phyloP scores from a whole-genome alignment of 345 rosid genomes.

The Bretschneidera sinensis region DNA sequence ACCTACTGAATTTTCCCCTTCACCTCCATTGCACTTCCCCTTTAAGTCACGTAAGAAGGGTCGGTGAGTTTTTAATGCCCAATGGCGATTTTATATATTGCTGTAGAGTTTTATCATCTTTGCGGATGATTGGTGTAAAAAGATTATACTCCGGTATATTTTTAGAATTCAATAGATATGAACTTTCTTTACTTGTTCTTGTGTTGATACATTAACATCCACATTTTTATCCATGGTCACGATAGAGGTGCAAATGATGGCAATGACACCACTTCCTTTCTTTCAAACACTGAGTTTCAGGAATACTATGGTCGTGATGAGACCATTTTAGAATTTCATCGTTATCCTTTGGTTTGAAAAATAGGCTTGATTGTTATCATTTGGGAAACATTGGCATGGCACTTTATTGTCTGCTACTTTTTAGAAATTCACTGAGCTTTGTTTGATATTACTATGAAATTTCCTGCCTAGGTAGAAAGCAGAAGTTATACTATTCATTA shows the following conservation, averaged over 20 bases:
- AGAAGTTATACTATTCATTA: too few relatives aligned
- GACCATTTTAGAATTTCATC: too few relatives aligned
- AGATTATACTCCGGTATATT: constrained; percentile 6
- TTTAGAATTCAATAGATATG: constrained; percentile 16
- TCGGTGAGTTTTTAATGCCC: constrained; percentile 20
- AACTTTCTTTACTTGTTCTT: constrained; percentile 10
- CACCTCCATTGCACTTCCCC: constrained; percentile 62
- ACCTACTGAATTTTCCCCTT: constrained; percentile 78
- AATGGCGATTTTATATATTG: not conserved
- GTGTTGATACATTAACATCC: constrained; percentile 3
- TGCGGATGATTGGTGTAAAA: constrained; percentile 26
- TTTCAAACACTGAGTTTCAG: constrained; percentile 3
- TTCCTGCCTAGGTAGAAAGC: too few relatives aligned
- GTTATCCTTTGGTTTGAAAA: constrained; percentile 1
- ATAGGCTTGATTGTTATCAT: not conserved
- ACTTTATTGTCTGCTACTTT: too few relatives aligned
- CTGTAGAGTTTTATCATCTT: constrained; percentile 16
- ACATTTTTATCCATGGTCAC: not conserved
- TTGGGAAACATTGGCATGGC: too few relatives aligned
- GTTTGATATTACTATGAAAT: too few relatives aligned
- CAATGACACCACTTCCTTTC: too few relatives aligned
- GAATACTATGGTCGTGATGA: not conserved
- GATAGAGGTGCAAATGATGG: constrained; percentile 3
- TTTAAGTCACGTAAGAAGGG: constrained; percentile 45
- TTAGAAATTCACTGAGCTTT: too few relatives aligned